A percentile compares a stretch with the other conserved stretches of the same genome.
These are phyloP conservation scores for Populus hybrid DNA, from an alignment of 441 rosid species.

Conservation along the genomic window DNA sequence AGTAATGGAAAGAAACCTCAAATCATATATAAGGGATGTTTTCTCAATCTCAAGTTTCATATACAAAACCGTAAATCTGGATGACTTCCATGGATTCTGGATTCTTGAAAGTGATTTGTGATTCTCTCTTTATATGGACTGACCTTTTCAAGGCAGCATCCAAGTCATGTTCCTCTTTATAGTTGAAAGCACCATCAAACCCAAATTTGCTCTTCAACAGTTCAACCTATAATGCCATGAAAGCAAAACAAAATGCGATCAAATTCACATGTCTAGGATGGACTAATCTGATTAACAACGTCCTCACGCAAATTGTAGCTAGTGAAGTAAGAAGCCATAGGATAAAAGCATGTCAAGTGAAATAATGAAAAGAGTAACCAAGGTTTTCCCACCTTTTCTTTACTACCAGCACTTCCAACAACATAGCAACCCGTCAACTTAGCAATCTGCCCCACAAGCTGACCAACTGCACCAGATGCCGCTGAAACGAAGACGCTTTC, in stretches of 20 bases:
- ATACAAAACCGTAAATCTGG: too few relatives aligned
- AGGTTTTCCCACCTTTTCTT: conserved; percentile 41
- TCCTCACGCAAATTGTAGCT: background rate
- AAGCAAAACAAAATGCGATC: background rate
- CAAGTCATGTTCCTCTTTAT: conserved; percentile 63
- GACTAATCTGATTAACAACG: background rate
- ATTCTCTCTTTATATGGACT: background rate
- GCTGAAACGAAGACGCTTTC: conserved; percentile 70
- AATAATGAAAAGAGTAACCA: too few relatives aligned
- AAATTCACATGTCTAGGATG: background rate
- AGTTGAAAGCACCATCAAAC: conserved; percentile 75
- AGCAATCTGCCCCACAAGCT: conserved; percentile 86
- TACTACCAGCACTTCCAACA: conserved; percentile 79
- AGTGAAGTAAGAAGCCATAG: background rate
- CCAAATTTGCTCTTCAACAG: conserved; percentile 59
- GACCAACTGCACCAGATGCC: conserved; percentile 89
- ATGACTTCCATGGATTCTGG: background rate
- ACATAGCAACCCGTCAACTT: conserved; percentile 74
- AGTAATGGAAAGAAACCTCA: background rate
- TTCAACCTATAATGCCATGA: conserved; percentile 40
- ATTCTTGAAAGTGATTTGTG: background rate
- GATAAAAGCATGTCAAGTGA: too few relatives aligned
- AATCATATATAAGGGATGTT: background rate
- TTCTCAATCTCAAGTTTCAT: background rate
- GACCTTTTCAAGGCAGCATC: conserved; percentile 67